Base-by-base conservation (phyloP, 2,329 filamentous ascomycete species). In the Trichoderma atroviride region DNA sequence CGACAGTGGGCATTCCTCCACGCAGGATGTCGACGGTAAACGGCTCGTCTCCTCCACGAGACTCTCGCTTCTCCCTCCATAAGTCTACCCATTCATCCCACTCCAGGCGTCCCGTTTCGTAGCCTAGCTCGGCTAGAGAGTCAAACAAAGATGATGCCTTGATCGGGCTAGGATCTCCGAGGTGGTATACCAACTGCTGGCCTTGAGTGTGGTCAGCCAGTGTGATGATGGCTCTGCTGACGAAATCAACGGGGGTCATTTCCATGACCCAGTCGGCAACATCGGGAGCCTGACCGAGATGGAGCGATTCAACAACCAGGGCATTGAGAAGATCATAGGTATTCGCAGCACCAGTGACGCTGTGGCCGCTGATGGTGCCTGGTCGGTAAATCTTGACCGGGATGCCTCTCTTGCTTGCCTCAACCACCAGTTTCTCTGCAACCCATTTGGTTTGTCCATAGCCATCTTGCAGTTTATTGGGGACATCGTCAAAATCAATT, bases 391-490 rank as follows among this genome's bases (percentile, higher is more conserved):
- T 89, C 74, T 88, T 87, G 33, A 91, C 88, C 0, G 91, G 91
- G 37, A 94, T 81, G 11, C 91, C 91, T 47, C 91, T 87, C 31
- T 86, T 85, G 31, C 86, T 86, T 11, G 92, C 91, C 75, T 93
- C 90, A 13, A 88, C 83, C 10, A 92, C 89, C 3, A 94, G 88
- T 77, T 91, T 88, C 77, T 94, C 91, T 3, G 91, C 91, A 35
- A 92, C 91, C 91, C 92, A 94, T 76, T 94, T 94, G 0, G 91
- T 92, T 78, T 93, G 91, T 0, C 91, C 91, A 72, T 94, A 94
- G 1, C 91, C 91, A 74, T 93, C 91, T 1, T 86, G 80, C 5
- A 94, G 82, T 76, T 91, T 91, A 55, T 83, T 86, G 0, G 91
- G 89, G 1, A 94, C 91, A 58, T 90, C 87, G 14, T 91, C 86